A percentile compares a stretch with the other conserved stretches of the same genome.
phyloP scores from a whole-genome alignment of 2,329 filamentous ascomycete species.

The Sclerotinia nivalis region DNA sequence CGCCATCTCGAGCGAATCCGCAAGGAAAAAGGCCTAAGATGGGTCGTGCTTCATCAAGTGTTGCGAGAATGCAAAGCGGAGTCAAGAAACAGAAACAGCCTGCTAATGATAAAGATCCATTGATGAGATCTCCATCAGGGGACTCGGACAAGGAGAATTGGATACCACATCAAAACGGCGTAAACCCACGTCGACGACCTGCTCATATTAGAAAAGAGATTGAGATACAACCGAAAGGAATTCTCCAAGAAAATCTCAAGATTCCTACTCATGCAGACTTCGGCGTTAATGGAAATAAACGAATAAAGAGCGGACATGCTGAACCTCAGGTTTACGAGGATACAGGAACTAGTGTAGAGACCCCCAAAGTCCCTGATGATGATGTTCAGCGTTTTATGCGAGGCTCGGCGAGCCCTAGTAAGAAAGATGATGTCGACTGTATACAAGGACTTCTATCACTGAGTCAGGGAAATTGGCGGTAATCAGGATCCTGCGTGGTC shows the following conservation, averaged over 20 bases:
- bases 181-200: constrained; percentile 42
- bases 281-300: constrained; percentile 30
- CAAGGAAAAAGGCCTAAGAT: constrained; percentile 62
- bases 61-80: constrained; percentile 58
- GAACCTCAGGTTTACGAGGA: constrained; percentile 57
- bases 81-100: constrained; percentile 36
- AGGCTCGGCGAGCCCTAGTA: constrained; percentile 64
- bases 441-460: constrained; percentile 85
- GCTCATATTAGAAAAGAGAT: constrained; percentile 38
- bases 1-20: constrained; percentile 43
- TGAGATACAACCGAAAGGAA: constrained; percentile 27
- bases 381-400: constrained; percentile 77
- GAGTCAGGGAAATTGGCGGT: constrained; percentile 86
- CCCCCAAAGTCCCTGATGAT: constrained; percentile 45
- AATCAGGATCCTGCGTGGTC: constrained; percentile 7
- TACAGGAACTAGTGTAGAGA: constrained; percentile 36
- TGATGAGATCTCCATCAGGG: constrained; percentile 54
- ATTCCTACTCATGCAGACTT: constrained; percentile 35
- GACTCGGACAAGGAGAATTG: constrained; percentile 98
- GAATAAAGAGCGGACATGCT: constrained; percentile 32
- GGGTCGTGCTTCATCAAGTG: constrained; percentile 60
- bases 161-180: constrained; percentile 56
- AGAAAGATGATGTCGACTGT: constrained; percentile 81
- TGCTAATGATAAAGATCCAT: constrained; percentile 41
- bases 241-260: constrained; percentile 37